Conservation (phyloP, 495 filamentous ascomycete species). For the Neurospora tetraspora region DNA sequence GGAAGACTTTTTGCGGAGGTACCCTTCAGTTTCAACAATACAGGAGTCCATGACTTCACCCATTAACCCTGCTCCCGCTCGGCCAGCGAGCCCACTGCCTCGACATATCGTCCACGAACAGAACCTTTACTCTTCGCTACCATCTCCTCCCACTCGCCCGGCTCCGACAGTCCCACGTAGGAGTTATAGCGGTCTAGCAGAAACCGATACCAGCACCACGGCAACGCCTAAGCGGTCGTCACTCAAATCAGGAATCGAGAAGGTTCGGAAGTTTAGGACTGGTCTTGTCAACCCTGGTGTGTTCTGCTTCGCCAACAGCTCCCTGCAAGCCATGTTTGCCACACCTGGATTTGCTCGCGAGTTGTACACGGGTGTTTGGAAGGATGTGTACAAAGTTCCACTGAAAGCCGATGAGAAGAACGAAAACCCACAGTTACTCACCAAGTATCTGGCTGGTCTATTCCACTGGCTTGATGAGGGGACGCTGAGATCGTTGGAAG, state of each 20-base stretch:
- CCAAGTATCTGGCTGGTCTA: constrained; percentile 62
- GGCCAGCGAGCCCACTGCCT: constrained; percentile 21
- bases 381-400: constrained; percentile 27
- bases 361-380: constrained; percentile 49
- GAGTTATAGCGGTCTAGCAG: constrained; percentile 79
- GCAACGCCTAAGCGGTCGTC: constrained; percentile 34
- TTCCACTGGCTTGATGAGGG: constrained; percentile 60
- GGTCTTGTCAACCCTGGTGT: constrained; percentile 74
- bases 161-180: constrained; percentile 73
- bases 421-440: constrained; percentile 67
- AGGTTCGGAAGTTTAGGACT: constrained; percentile 30
- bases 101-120: constrained; percentile 22
- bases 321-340: constrained; percentile 71
- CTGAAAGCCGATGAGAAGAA: constrained; percentile 54
- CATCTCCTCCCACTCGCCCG: constrained; percentile 53
- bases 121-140: constrained; percentile 19
- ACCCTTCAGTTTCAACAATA: constrained; percentile 59
- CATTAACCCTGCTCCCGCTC: constrained; percentile 11
- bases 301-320: constrained; percentile 87
- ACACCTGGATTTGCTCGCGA: constrained; percentile 62
- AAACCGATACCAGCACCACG: constrained; percentile 38
- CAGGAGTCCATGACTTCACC: constrained; percentile 64
- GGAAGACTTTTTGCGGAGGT: constrained; percentile 76
- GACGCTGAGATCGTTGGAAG: constrained; percentile 41
- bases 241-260: constrained; percentile 13